Evolutionary conservation across 176 grass and related monocot genomes (phyloP), one percentile per base, ranked within the genome.

Genomic region (Aegilops sharonensis): DNA sequence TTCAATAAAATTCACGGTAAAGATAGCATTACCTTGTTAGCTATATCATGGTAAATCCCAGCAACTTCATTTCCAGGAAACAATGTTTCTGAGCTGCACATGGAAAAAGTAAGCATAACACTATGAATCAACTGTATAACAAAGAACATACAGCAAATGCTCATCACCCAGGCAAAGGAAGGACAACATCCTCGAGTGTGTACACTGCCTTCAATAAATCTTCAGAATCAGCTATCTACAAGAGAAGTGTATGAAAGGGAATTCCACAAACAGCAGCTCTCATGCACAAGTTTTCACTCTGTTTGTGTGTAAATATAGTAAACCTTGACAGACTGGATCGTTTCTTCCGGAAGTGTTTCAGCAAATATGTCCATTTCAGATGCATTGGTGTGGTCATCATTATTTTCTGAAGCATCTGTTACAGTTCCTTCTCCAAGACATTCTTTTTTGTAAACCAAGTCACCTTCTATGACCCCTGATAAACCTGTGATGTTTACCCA

Each of bases 121-220:
- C 74, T 87, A 64, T 37, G 29, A 66, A 5, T 10, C 15, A 83
- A 73, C 11, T 42, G 3, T 45, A 75, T 20, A 68, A 39, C 10
- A 67, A 88, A 60, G n/a, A 73, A 50, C 13, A 50, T 90, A 50
- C 48, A 73, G 21, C 20, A 88, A 88, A 27, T 59, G 74, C 27
- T 94, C 64, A 34, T 90, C 93, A 98, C 96, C 96, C 93, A 73
- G 96, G 96, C 90, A 98, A 95, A 79, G 96, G 93, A 67, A 98
- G 93, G 62, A 98, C 90, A 86, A 94, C 92, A 87, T 98, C 96
- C 84, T 98, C 96, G 80, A 94, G 82, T 5, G 86, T 92, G 87
- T 98, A 95, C 9, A 73, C 64, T 61, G 82, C 87, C 85, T 94
- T 92, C 70, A 74, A 87, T 87, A 98, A 60, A 95, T 98, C 96